Evolutionary conservation across 768 basidiomycete genomes (phyloP), one percentile per base, ranked within the genome.

Genomic region (Rickenella mellea): DNA sequence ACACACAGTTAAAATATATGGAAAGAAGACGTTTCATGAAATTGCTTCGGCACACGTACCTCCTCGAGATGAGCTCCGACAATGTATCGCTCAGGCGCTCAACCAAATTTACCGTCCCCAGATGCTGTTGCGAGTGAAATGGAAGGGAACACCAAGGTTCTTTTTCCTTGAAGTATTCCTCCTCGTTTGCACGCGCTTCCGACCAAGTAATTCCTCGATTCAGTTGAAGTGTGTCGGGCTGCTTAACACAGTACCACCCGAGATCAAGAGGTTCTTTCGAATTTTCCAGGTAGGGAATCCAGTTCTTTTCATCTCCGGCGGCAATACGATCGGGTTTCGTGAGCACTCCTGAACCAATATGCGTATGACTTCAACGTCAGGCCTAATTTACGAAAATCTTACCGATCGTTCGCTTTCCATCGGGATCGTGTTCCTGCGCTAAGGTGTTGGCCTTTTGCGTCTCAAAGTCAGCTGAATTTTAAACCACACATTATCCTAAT

Each of bases 401-500:
- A 83, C 85, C 83, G 12, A 87, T 79, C 0, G 83, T 88, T 4
- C 83, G 68, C 39, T 67, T 69, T 0, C 84, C 83, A 1, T 73
- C 60, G 0, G 77, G 74, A 46, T 87, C 83, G 37, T 70, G 60
- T 11, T 61, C 39, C 50, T 77, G 79, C 0, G 81, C 75, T 0
- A 88, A 61, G n/a, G 70, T 63, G 44, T 80, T 76, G 0, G 84
- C 84, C 0, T 78, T 80, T 55, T 88, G 84, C 31, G 84, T 89
- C 49, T 87, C 81, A 15, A 83, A 83, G 47, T 89, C 83, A 40
- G 83, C 86, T 88, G 41, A 8, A 9, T 27, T 35, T 31, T 4
- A n/a, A n/a, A n/a, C n/a, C n/a, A n/a, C n/a, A n/a, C n/a, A n/a
- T n/a, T n/a, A n/a, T n/a, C n/a, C n/a, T 11, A 21, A 19, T 37